Evolutionary conservation across 1,139 yeast genomes (phyloP), one percentile per base, ranked within the genome.

Genomic region (Pichia sp.): DNA sequence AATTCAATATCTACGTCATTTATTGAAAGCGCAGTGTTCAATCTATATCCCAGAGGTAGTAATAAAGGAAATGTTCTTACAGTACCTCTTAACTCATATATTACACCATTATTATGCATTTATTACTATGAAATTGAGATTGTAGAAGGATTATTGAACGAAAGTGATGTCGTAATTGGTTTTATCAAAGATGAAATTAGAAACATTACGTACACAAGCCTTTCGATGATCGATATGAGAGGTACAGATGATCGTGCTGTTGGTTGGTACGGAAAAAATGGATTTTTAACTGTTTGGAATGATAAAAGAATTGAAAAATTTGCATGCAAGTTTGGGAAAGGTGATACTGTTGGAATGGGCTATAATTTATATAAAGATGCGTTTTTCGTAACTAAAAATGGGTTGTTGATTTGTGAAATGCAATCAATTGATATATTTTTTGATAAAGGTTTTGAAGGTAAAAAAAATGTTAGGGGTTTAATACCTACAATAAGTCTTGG

Each of bases 331-430:
- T 78, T 69, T 56, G 74, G 78, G 0, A 57, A 63, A 21, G 71
- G 70, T 19, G 96, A 88, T 59, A 68, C 74, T 2, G 70, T 89
- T 49, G 97, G 97, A 0, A 82, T 93, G 60, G 96, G 96, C 3
- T 70, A 87, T 22, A 83, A 88, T 62, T 83, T 76, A 53, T 67
- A 74, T 22, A 75, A 75, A 33, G 72, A 75, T 34, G 65, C 78
- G 0, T 69, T 87, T 3, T 89, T 88, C 53, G 77, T 78, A 49
- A 88, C 96, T 0, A 80, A 85, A 59, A 88, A 89, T 61, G 96
- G 96, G 3, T 72, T 84, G 6, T 63, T 62, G 35, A 54, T 78
- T 35, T 81, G 80, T 0, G 62, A 66, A 29, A 80, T 80, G 2
- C 29, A 24, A 3, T 42, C 46, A 6, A 14, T 45, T 19, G 33